Conservation (phyloP, 1,284 basidiomycete species). For the Malassezia japonica region DNA sequence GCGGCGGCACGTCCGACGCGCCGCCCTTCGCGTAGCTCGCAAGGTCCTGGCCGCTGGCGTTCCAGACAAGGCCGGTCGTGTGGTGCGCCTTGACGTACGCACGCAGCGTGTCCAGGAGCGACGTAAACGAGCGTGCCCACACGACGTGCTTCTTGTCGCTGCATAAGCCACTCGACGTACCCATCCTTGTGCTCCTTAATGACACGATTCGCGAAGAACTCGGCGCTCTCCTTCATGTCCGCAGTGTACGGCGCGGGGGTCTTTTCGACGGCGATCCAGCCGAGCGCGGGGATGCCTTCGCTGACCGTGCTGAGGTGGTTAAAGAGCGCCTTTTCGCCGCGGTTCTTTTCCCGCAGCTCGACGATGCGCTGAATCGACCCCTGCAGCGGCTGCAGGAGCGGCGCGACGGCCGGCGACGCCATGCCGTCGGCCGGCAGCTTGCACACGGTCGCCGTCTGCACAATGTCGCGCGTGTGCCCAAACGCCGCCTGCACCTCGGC, state of each 20-base stretch:
- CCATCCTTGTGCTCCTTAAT: conserved; percentile 88
- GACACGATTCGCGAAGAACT: conserved; percentile 82
- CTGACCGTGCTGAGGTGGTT: conserved; percentile 70
- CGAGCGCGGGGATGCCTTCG: conserved; percentile 73
- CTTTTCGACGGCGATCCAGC: conserved; percentile 75
- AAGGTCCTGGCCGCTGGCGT: conserved; percentile 53
- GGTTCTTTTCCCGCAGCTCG: conserved; percentile 70
- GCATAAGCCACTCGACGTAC: background rate
- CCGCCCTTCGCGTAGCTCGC: conserved; percentile 15
- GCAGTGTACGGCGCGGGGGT: conserved; percentile 75
- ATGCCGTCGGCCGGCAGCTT: conserved; percentile 58
- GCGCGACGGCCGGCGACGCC: conserved; percentile 57
- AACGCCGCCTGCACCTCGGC: conserved; percentile 52
- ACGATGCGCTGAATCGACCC: conserved; percentile 65
- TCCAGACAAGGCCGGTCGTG: conserved; percentile 81
- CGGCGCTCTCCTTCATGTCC: conserved; percentile 76
- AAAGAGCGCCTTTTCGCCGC: conserved; percentile 71
- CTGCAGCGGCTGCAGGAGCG: conserved; percentile 64
- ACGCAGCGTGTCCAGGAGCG: conserved; percentile 66
- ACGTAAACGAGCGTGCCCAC: conserved; percentile 70
- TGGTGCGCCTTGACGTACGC: conserved; percentile 80
- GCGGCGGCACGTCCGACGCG: conserved; percentile 53
- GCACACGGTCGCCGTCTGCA: conserved; percentile 64
- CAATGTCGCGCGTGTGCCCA: conserved; percentile 59
- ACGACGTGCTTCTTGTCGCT: conserved; percentile 71